phyloP scores from a whole-genome alignment of 768 basidiomycete species.

The Rhizopogon roseolus region DNA sequence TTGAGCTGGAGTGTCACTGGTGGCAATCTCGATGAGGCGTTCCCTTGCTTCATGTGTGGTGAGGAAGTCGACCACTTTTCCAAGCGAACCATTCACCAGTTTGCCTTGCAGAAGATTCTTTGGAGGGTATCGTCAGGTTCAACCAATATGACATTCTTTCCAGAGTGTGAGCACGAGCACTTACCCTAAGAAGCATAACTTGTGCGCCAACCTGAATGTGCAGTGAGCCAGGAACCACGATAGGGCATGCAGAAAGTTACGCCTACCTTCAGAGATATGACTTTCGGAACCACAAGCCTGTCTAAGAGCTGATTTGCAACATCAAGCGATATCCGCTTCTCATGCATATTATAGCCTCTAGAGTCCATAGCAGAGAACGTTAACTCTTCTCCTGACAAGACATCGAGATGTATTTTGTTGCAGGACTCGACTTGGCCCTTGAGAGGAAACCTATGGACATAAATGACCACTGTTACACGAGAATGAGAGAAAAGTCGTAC shows the following conservation, averaged over 20 bases:
- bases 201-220: conserved; percentile 55
- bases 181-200: conserved; percentile 59
- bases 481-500: conserved; percentile 30
- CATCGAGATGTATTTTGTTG: conserved; percentile 16
- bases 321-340: conserved; percentile 23
- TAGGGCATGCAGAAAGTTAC: not conserved
- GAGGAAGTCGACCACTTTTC: conserved; percentile 50
- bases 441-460: conserved; percentile 17
- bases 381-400: conserved; percentile 21
- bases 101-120: conserved; percentile 28
- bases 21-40: conserved; percentile 22
- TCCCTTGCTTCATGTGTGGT: conserved; percentile 22
- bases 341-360: conserved; percentile 37
- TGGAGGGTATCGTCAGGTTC: not conserved
- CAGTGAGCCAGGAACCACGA: not conserved
- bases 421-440: conserved; percentile 21
- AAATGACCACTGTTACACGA: not conserved
- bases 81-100: conserved; percentile 88
- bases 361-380: conserved; percentile 40
- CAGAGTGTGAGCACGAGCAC: conserved; percentile 1
- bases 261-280: conserved; percentile 44
- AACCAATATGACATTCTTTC: not conserved
- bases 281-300: conserved; percentile 42
- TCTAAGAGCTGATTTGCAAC: conserved; percentile 35
- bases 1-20: conserved; percentile 13